phyloP scores from a whole-genome alignment of 768 basidiomycete species.

The Lactifluus hygrophoroides region DNA sequence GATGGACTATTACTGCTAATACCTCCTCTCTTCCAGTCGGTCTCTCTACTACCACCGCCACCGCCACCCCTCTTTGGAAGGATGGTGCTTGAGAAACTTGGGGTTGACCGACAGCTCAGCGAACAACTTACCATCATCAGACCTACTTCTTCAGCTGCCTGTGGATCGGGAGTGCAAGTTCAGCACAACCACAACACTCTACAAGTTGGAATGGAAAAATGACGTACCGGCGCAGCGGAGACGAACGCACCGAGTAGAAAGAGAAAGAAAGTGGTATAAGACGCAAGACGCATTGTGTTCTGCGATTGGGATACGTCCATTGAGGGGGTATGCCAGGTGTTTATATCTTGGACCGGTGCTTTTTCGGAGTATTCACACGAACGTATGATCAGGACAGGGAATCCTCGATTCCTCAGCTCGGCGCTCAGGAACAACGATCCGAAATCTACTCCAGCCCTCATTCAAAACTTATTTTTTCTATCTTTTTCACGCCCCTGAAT shows the following conservation, averaged over 20 bases:
- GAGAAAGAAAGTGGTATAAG: not conserved
- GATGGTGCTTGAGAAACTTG: not conserved
- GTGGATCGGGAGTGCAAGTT: not conserved
- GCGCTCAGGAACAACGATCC: too few relatives aligned
- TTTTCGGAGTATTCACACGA: not conserved
- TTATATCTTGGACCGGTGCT: not conserved
- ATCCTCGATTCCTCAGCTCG: too few relatives aligned
- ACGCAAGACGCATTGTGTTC: not conserved
- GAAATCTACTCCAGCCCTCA: too few relatives aligned
- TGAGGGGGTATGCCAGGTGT: not conserved
- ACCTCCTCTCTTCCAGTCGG: not conserved
- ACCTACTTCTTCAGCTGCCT: not conserved
- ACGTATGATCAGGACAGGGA: too few relatives aligned
- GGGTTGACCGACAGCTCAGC: not conserved
- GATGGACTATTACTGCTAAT: not conserved
- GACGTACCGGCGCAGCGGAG: constrained; percentile 3
- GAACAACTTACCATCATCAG: not conserved
- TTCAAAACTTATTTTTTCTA: too few relatives aligned
- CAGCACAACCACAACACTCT: not conserved
- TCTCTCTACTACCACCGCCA: not conserved
- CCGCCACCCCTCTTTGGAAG: not conserved
- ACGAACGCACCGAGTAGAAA: not conserved
- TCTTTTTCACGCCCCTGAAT: too few relatives aligned
- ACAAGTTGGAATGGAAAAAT: not conserved
- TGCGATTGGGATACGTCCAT: too few relatives aligned